Percentiles rank a stretch among this genome's conserved stretches.
These are phyloP conservation scores for Lachnellula hyalina DNA, from an alignment of 2,329 filamentous ascomycete species.

Conservation along the genomic window DNA sequence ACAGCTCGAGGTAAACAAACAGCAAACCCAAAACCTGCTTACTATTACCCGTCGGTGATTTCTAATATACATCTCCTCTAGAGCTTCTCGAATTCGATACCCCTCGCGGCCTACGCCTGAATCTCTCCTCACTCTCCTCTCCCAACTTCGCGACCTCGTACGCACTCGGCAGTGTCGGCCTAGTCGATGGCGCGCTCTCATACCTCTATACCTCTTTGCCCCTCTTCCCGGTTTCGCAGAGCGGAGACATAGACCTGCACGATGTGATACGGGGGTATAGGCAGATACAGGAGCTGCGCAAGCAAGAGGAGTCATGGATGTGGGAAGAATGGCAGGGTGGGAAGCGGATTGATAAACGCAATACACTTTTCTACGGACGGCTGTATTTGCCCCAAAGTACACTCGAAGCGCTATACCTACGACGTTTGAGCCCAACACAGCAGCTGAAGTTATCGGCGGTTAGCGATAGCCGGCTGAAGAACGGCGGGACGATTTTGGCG, in stretches of 20 bases:
- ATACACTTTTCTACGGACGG: constrained; percentile 67
- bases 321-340: constrained; percentile 51
- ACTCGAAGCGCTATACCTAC: constrained; percentile 79
- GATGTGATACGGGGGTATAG: constrained; percentile 78
- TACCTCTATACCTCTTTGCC: constrained; percentile 91
- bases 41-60: not conserved
- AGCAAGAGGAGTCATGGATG: constrained; percentile 43
- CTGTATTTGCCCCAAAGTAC: constrained; percentile 80
- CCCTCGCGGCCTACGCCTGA: constrained; percentile 76
- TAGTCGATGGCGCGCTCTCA: constrained; percentile 94
- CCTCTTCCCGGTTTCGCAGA: constrained; percentile 63
- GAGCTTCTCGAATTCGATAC: constrained; percentile 85
- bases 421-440: constrained; percentile 68
- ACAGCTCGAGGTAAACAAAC: constrained; percentile 65
- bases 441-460: constrained; percentile 78
- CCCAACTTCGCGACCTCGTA: constrained; percentile 94
- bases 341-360: constrained; percentile 43
- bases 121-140: constrained; percentile 85
- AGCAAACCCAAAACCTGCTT: not conserved
- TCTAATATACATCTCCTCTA: constrained; percentile 31
- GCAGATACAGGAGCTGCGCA: constrained; percentile 63
- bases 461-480: constrained; percentile 64
- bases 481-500: constrained; percentile 70
- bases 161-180: constrained; percentile 78
- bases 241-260: constrained; percentile 69